These are phyloP conservation scores for Lippia alba DNA, from an alignment of 305 asterid genomes.

Conservation along the genomic window DNA sequence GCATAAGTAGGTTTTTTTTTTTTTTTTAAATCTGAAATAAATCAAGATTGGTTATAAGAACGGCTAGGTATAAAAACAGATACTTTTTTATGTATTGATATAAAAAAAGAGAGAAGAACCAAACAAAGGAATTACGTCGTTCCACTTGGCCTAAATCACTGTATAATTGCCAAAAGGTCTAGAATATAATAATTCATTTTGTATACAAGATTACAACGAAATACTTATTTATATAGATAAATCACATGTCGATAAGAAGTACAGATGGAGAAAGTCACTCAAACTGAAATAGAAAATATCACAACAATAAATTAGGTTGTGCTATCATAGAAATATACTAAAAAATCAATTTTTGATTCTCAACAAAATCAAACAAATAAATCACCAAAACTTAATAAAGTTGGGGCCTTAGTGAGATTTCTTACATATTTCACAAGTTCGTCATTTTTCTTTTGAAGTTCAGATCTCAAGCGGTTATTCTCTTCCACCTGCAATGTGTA, in stretches of 20 bases:
- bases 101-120: too few relatives aligned
- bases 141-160: too few relatives aligned
- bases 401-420: conserved; percentile 35
- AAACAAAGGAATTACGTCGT: too few relatives aligned
- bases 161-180: background rate
- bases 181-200: background rate
- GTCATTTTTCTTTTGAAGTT: conserved; percentile 71
- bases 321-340: background rate
- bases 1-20: background rate
- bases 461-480: conserved; percentile 82
- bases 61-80: background rate
- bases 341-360: background rate
- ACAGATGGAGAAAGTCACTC: background rate
- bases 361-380: conserved; percentile 8
- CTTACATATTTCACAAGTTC: conserved; percentile 86
- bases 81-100: too few relatives aligned
- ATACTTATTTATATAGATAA: too few relatives aligned
- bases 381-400: conserved; percentile 2
- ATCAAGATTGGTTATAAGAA: background rate
- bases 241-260: background rate
- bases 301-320: too few relatives aligned
- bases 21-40: background rate
- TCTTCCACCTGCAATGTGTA: conserved; percentile 78
- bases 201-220: background rate
- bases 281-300: background rate